Percentiles rank a stretch among this genome's conserved stretches.
These are phyloP conservation scores for Rossbeevera mucosa DNA, from an alignment of 768 basidiomycete species.

Conservation along the genomic window DNA sequence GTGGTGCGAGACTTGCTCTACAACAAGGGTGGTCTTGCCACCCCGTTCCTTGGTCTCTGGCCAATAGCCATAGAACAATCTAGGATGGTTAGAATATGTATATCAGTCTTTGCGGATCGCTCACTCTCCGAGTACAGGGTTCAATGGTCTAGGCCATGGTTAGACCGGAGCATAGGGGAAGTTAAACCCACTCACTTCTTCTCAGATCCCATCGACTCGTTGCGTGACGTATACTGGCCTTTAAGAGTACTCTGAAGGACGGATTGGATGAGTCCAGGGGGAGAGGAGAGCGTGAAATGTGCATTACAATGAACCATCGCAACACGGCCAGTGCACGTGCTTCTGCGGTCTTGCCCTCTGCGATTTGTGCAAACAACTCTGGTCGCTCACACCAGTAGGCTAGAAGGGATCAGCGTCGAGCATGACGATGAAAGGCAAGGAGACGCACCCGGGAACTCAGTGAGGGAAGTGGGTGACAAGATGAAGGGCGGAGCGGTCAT, in stretches of 20 bases:
- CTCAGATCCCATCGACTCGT: conserved; percentile 94
- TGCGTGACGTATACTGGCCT: conserved; percentile 91
- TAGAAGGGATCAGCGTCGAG: conserved; percentile 25
- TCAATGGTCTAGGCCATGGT: conserved; percentile 64
- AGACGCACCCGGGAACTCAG: conserved; percentile 79
- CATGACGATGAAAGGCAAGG: neutral
- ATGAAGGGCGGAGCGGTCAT: conserved; percentile 90
- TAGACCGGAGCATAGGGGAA: conserved; percentile 6
- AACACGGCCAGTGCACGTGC: conserved; percentile 77
- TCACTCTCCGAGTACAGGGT: conserved; percentile 91
- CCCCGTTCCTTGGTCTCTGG: conserved; percentile 61
- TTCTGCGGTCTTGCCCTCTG: conserved; percentile 68
- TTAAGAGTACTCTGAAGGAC: conserved; percentile 74
- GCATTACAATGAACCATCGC: conserved; percentile 83
- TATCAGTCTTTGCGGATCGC: conserved; percentile 26
- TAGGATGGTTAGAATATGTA: conserved; percentile 24
- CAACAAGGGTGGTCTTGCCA: conserved; percentile 78
- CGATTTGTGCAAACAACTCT: conserved; percentile 82
- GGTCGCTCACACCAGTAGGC: conserved; percentile 98
- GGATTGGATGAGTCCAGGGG: conserved; percentile 2
- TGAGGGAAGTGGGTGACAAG: conserved; percentile 83
- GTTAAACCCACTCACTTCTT: conserved; percentile 67
- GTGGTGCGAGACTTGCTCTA: conserved; percentile 97
- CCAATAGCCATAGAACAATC: conserved; percentile 88
- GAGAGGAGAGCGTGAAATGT: neutral